Evolutionary conservation across 352 stramenopile genomes (phyloP).

Genomic region (Pythium dissimile): DNA sequence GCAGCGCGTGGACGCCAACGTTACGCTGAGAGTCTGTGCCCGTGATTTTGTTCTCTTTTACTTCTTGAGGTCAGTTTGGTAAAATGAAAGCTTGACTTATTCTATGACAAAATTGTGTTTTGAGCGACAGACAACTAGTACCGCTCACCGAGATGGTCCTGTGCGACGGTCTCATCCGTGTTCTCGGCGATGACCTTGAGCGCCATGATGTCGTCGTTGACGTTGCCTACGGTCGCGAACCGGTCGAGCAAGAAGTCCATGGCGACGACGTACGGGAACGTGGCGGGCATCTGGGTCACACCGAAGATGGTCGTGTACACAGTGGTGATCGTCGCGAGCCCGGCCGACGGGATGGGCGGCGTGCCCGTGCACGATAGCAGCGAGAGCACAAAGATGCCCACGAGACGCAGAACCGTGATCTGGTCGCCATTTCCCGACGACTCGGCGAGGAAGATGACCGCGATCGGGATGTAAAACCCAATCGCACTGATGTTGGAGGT

Average conservation of each 20-base stretch:
- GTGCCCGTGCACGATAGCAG: conserved; percentile 46
- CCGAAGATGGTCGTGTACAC: conserved; percentile 67
- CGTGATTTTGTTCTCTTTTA: too few relatives aligned
- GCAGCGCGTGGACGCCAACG: too few relatives aligned
- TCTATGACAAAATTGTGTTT: too few relatives aligned
- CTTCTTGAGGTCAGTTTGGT: too few relatives aligned
- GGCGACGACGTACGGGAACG: conserved; percentile 54
- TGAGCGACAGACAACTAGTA: too few relatives aligned
- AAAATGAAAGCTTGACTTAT: too few relatives aligned
- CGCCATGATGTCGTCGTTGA: conserved; percentile 76
- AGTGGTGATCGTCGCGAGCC: conserved; percentile 50
- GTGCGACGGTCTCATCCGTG: conserved; percentile 59
- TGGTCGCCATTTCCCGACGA: conserved; percentile 48
- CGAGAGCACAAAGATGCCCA: conserved; percentile 51
- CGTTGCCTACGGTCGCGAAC: conserved; percentile 58
- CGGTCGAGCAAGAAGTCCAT: conserved; percentile 68
- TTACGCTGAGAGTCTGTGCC: too few relatives aligned
- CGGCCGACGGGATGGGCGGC: conserved; percentile 46
- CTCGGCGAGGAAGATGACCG: conserved; percentile 57
- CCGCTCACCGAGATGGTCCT: conserved; percentile 44
- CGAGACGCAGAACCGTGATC: conserved; percentile 38
- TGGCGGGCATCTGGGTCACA: conserved; percentile 30
- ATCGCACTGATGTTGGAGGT: conserved; percentile 54
- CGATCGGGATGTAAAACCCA: conserved; percentile 60
- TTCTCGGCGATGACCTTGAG: conserved; percentile 69